Percentiles rank a stretch among this genome's conserved stretches.
Conservation (phyloP, 1,139 yeast genomes). For the Saccharomyces hybrid region DNA sequence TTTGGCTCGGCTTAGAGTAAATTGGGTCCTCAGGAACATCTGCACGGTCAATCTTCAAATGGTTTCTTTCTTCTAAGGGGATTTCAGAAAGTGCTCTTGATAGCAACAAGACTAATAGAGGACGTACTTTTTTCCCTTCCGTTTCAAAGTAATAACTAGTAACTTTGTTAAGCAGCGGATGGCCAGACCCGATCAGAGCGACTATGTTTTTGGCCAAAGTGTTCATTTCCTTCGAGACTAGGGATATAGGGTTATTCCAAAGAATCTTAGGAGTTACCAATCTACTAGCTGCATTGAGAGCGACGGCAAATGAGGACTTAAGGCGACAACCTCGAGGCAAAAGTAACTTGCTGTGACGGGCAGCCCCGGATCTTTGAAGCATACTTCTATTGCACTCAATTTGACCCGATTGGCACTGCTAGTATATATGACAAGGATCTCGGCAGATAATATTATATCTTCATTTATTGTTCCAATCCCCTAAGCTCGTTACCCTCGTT, state of each 20-base stretch:
- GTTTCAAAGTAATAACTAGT: constrained; percentile 91
- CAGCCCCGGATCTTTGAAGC: not conserved
- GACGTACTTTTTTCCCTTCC: constrained; percentile 93
- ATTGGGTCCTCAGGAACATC: constrained; percentile 62
- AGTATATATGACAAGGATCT: not conserved
- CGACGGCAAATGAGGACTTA: constrained; percentile 45
- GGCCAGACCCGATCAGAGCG: constrained; percentile 79
- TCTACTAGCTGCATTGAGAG: constrained; percentile 70
- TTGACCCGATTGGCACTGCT: not conserved
- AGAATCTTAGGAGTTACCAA: constrained; percentile 64
- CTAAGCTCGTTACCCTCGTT: not conserved
- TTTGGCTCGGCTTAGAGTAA: constrained; percentile 28
- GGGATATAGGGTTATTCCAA: constrained; percentile 71
- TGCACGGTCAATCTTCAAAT: constrained; percentile 50
- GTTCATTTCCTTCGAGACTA: constrained; percentile 94
- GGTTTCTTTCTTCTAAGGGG: constrained; percentile 57
- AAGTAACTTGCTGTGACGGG: not conserved
- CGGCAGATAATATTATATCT: not conserved
- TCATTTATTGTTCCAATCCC: not conserved
- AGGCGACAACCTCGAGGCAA: constrained; percentile 6
- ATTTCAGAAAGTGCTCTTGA: constrained; percentile 76
- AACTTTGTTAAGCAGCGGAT: constrained; percentile 83
- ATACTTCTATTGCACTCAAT: not conserved
- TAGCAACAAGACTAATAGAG: constrained; percentile 73
- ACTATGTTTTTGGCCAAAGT: constrained; percentile 83